Conservation (phyloP, 768 basidiomycete genomes). For the Trichaptum fuscoviolaceum region DNA sequence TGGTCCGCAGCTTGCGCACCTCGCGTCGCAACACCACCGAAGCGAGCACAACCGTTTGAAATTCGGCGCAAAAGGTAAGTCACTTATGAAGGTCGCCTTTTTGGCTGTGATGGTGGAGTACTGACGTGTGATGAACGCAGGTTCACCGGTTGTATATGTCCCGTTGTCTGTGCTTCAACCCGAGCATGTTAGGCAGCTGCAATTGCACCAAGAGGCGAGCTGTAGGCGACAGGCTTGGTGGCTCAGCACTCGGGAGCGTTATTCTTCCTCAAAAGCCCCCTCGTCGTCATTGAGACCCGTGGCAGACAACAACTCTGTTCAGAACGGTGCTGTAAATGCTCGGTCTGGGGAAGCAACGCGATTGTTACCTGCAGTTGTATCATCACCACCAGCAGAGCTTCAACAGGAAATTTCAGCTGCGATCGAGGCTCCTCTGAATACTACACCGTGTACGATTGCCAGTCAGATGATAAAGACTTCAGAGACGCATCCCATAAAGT, state of each 20-base stretch:
- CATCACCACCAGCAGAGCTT: constrained; percentile 20
- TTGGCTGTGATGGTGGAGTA: background rate
- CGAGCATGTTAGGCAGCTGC: constrained; percentile 47
- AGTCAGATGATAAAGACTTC: constrained; percentile 52
- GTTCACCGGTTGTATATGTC: constrained; percentile 50
- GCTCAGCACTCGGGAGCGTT: constrained; percentile 26
- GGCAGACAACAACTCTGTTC: background rate
- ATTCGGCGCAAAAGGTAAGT: constrained; percentile 44
- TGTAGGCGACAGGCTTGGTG: constrained; percentile 43
- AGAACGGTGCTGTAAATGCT: background rate
- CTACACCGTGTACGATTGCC: constrained; percentile 21
- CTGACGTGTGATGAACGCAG: constrained; percentile 27
- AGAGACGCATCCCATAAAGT: constrained; percentile 82
- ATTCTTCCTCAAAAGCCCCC: background rate
- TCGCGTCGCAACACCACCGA: constrained; percentile 71
- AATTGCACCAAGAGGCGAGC: constrained; percentile 42
- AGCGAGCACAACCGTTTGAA: constrained; percentile 70
- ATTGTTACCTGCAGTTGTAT: background rate
- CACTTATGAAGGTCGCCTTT: background rate
- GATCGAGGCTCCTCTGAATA: constrained; percentile 39
- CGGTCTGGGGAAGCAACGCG: background rate
- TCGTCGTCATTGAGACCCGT: background rate
- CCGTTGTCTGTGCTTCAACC: constrained; percentile 64
- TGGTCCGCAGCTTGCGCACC: constrained; percentile 36
- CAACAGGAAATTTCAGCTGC: constrained; percentile 50